Evolutionary conservation across 2,329 filamentous ascomycete species (phyloP), one percentile per base, ranked within the genome.

Genomic region (Graphiopsis chlorocephala): DNA sequence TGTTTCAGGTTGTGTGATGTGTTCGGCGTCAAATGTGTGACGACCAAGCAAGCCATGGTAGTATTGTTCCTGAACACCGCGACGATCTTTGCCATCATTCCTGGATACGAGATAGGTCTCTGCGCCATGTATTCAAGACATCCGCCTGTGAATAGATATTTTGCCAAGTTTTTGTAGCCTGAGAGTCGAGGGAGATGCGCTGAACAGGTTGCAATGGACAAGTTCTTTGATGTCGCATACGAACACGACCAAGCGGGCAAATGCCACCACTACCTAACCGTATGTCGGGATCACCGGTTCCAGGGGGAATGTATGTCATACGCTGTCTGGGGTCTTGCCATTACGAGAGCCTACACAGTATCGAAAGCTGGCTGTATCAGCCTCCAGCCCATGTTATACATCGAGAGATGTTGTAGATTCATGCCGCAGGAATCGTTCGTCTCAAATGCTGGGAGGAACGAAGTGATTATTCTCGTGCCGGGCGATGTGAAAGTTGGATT

Each of bases 1-100:
- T 56, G 53, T 56, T 28, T 53, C n/a, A 31, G 50, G 50, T 2
- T 53, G 50, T 53, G 50, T 20, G 50, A 53, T 31, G 50, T 53
- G 28, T 53, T 53, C 10, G 50, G 50, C 50, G 50, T 45, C 10
- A 15, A 20, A 45, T 29, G 55, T 58, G 23, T 25, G 23, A 45
- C 31, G 23, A 20, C 33, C 55, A 3, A 25, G 23, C 23, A 25
- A 58, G 55, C 55, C 55, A 58, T 25, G 33, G 55, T 58, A 29
- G 55, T 35, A 58, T 58, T 10, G 33, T 45, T 38, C 33, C 55
- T 58, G 55, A 20, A n/a, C 20, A n/a, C 23, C 6, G 7, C 3
- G 55, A 58, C 55, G 25, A 58, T 58, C 33, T 45, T 28, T 38
- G 25, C 35, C 35, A 45, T 35, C 33, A 11, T 14, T n/a, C 2